Percentiles rank a stretch among this genome's conserved stretches.
Evolutionary conservation across 1,284 basidiomycete species (phyloP).

Genomic region (Afroboletus lepidellus): DNA sequence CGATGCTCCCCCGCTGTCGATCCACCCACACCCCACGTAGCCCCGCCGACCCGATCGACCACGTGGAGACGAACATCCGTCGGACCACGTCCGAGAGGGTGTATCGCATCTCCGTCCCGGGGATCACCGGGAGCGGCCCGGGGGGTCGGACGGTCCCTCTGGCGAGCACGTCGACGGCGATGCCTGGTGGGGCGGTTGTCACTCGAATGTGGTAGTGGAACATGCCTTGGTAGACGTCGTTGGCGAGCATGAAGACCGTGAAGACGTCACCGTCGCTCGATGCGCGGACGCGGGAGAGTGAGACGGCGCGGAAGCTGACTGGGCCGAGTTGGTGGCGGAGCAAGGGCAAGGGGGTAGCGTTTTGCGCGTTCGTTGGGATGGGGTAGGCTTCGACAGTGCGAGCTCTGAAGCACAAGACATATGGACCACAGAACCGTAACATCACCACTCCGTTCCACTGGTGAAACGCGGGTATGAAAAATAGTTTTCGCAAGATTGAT

Average conservation of each 20-base stretch:
- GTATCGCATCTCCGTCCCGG: neutral
- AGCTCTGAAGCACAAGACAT: constrained; percentile 49
- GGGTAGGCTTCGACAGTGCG: constrained; percentile 51
- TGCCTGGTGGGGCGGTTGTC: constrained; percentile 19
- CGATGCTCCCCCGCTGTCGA: constrained; percentile 39
- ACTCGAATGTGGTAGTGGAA: constrained; percentile 45
- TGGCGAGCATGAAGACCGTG: constrained; percentile 44
- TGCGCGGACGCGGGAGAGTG: constrained; percentile 38
- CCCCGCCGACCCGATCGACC: constrained; percentile 43
- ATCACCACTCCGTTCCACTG: constrained; percentile 54
- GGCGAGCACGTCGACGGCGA: constrained; percentile 34
- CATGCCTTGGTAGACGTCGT: constrained; percentile 52
- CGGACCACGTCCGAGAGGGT: constrained; percentile 7
- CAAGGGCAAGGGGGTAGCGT: constrained; percentile 10
- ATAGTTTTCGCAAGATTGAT: neutral
- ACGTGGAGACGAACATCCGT: constrained; percentile 45
- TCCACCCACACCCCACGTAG: constrained; percentile 53
- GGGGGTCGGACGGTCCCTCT: constrained; percentile 27
- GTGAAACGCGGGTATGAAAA: neutral
- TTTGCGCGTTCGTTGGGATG: constrained; percentile 11
- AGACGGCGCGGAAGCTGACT: constrained; percentile 43
- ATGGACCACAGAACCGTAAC: constrained; percentile 45
- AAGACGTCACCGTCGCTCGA: constrained; percentile 17
- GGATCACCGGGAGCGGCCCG: neutral
- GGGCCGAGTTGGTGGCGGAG: constrained; percentile 35